Evolutionary conservation across 192 early-diverging fungal genomes (phyloP), one percentile per base, ranked within the genome.

Genomic region (Coemansia sp.): DNA sequence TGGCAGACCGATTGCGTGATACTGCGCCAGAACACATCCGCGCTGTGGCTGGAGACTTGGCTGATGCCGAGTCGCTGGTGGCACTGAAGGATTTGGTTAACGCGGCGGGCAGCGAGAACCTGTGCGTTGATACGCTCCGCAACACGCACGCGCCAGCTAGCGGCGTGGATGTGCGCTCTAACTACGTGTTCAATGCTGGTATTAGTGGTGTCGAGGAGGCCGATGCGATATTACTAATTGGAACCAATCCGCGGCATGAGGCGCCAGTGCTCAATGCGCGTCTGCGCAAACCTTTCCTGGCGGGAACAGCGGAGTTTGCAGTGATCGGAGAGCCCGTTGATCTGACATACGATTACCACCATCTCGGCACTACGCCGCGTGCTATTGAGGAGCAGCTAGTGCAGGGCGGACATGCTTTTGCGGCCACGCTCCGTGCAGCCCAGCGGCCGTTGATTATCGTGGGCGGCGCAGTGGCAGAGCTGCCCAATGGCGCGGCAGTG

Each of bases 11-110:
- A 25, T 60, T 95, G 53, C 58, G 65, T 23, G 82, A 81, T 56
- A 84, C 88, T 19, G 70, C 80, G 28, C 87, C 87, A 5, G 71
- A 84, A 5, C 79, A 85, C 47, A 86, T 94, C 66, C 89, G 84
- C 50, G 97, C 94, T 14, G 82, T 96, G 59, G 95, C 94, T 18
- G 97, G 97, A 56, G 89, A 90, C 56, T 71, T 94, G 71, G 94
- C 93, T 54, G 97, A 98, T 73, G 94, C 93, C 18, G 97, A 98
- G 84, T 84, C 88, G 49, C 69, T 98, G 68, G 93, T 96, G 3
- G 93, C 93, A 16, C 85, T 98, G 54, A 97, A 97, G 87, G 97
- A 98, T 73, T 80, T 97, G 49, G 83, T 98, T 74, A 96, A 95
- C 84, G 82, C 85, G 22, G 66, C 88, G 9, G 94, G 92, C 27